phyloP scores from a whole-genome alignment of 179 eudicot species.

The Heliamphora pulchella region DNA sequence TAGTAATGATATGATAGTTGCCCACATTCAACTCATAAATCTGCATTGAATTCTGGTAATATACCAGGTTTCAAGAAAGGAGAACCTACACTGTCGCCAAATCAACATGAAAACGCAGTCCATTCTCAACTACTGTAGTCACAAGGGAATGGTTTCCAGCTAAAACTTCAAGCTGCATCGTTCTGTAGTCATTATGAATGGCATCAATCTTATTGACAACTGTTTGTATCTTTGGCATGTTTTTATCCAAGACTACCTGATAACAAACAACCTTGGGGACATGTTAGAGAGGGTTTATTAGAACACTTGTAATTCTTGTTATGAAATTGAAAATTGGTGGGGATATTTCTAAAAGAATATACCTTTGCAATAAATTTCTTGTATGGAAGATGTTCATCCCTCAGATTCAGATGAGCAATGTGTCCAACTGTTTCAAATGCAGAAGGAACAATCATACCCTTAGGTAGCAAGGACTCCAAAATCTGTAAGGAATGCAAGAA shows the following conservation, averaged over 20 bases:
- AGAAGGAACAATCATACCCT: constrained; percentile 61
- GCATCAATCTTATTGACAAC: constrained; percentile 87
- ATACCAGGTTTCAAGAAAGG: constrained; percentile 16
- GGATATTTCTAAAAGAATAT: constrained; percentile 13
- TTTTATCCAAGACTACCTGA: constrained; percentile 90
- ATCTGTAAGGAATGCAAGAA: constrained; percentile 37
- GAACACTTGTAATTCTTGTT: neutral
- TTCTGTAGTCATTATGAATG: constrained; percentile 74
- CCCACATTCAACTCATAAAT: neutral
- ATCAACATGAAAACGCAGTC: constrained; percentile 80
- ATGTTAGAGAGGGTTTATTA: neutral
- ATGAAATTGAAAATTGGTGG: neutral
- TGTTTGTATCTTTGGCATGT: constrained; percentile 87
- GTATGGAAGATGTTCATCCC: constrained; percentile 74
- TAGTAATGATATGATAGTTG: neutral
- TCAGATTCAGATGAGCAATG: constrained; percentile 83
- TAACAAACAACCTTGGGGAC: constrained; percentile 11
- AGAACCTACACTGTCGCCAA: constrained; percentile 71
- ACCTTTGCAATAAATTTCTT: constrained; percentile 82
- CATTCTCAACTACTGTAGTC: constrained; percentile 79
- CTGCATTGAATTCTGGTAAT: neutral
- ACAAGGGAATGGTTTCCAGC: constrained; percentile 92
- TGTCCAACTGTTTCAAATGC: constrained; percentile 90
- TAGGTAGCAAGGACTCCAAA: constrained; percentile 69
- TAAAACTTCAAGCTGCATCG: constrained; percentile 89